These are phyloP conservation scores for Fomitopsis pinicola DNA, from an alignment of 1,284 basidiomycete genomes.

Conservation along the genomic window DNA sequence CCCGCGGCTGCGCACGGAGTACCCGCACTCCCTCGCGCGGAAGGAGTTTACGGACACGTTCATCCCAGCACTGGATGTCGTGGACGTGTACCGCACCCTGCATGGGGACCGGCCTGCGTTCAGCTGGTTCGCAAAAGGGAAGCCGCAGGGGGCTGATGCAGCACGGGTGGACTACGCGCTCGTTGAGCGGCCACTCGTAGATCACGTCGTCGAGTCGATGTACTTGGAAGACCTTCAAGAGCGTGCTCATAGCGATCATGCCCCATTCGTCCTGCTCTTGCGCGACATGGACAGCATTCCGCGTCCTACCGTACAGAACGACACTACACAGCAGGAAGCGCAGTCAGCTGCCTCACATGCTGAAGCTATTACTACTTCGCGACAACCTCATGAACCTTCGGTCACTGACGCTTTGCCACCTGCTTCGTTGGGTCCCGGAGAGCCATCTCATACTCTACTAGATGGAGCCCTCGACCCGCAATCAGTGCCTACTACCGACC, in stretches of 20 bases:
- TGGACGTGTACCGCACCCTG: conserved; percentile 19
- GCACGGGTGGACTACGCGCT: conserved; percentile 24
- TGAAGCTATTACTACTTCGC: neutral
- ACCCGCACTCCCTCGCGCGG: conserved; percentile 21
- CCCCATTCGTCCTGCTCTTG: conserved; percentile 18
- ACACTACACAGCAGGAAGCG: neutral
- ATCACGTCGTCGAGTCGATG: conserved; percentile 15
- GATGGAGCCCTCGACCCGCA: neutral
- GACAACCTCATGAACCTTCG: neutral
- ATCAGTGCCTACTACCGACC: neutral
- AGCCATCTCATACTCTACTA: neutral
- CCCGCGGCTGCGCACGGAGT: conserved; percentile 22
- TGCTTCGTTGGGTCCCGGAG: neutral
- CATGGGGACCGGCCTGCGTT: conserved; percentile 17
- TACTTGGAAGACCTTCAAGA: conserved; percentile 21
- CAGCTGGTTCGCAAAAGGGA: conserved; percentile 26
- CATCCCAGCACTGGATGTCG: conserved; percentile 17
- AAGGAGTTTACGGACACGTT: conserved; percentile 22
- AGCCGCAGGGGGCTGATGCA: conserved; percentile 22
- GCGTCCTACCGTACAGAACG: neutral
- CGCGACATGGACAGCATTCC: conserved; percentile 12
- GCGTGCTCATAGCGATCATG: conserved; percentile 24
- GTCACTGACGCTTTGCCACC: neutral
- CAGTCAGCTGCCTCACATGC: neutral
- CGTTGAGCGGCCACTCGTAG: conserved; percentile 15